Evolutionary conservation across 2,329 filamentous ascomycete species (phyloP).

Genomic region (Dothidotthia symphoricarpi): DNA sequence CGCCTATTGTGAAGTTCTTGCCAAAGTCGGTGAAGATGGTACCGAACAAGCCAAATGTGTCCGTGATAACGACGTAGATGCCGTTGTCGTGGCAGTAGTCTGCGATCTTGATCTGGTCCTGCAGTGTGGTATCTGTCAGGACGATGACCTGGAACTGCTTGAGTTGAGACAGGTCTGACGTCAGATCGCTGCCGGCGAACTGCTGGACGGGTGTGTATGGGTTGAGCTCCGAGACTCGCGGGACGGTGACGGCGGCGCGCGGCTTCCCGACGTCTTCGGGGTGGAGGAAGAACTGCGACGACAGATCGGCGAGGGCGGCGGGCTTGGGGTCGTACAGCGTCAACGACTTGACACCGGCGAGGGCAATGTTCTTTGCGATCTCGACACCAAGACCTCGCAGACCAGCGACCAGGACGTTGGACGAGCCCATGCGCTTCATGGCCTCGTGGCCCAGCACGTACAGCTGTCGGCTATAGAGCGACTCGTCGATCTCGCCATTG

Average conservation of each 20-base stretch:
- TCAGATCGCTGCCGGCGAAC: constrained; percentile 64
- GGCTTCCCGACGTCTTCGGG: constrained; percentile 88
- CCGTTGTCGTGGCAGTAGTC: constrained; percentile 94
- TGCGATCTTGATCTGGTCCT: constrained; percentile 77
- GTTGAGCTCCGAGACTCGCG: constrained; percentile 90
- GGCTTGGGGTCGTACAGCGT: constrained; percentile 88
- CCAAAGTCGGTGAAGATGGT: constrained; percentile 98
- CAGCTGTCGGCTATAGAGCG: constrained; percentile 65
- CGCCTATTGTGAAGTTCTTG: constrained; percentile 85
- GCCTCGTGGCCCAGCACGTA: constrained; percentile 75
- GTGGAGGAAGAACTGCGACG: constrained; percentile 94
- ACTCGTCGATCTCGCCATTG: constrained; percentile 65
- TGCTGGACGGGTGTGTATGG: constrained; percentile 89
- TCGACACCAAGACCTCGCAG: constrained; percentile 94
- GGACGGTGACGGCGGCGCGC: constrained; percentile 80
- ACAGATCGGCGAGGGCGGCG: constrained; percentile 81
- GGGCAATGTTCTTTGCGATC: constrained; percentile 97
- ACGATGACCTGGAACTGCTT: constrained; percentile 93
- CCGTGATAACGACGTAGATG: constrained; percentile 83
- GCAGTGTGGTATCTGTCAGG: constrained; percentile 77
- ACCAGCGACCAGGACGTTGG: constrained; percentile 88
- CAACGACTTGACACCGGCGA: constrained; percentile 96
- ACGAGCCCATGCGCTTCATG: constrained; percentile 99
- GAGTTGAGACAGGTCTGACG: constrained; percentile 73
- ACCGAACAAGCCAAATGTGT: constrained; percentile 92